Base-by-base conservation (phyloP, 805 yeast species). In the Cyberlindnera sargentensis region DNA sequence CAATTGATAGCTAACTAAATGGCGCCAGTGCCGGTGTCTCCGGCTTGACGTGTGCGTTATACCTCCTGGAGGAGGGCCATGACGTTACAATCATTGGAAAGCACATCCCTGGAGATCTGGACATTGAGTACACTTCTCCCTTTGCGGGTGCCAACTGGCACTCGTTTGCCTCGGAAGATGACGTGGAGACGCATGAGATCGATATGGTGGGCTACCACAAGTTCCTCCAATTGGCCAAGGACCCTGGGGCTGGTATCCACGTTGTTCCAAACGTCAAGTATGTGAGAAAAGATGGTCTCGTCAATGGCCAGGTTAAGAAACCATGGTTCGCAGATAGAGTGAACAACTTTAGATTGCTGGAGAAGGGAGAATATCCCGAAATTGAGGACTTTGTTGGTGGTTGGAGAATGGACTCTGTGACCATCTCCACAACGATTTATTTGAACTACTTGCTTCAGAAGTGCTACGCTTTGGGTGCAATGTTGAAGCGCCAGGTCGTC, bases 131-230 rank as follows among this genome's bases (percentile, higher is more conserved):
- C 55, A 71, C 84, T 3, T 78, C 84, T 0, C 86, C 87, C 3
- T 75, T 69, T 57, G 88, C 87, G 0, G 88, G 88, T 4, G 89
- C 87, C 37, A 77, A 81, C 51, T 82, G 87, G 85, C 68, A 66
- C 39, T 74, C 83, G 9, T 77, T 78, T 61, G 86, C 84, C 2
- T 34, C 51, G 1, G 45, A 47, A 1, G 64, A 65, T 4, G 76
- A 75, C 23, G 32, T 31, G 5, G 55, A 49, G 42, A 57, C 66
- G 23, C 76, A 72, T 45, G 55, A 62, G 10, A 53, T 65, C 23
- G 88, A 82, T 52, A 60, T 61, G 29, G 60, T 69, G 3, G 76
- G 76, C 0, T 82, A 82, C 51, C 49, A 50, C 27, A 68, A 65
- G 46, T 72, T 80, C 35, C 49, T 66, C 45, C 61, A 68, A 9